Evolutionary conservation across 164 flowering plant species (phyloP).

Genomic region (Cinnamomum micranthum): DNA sequence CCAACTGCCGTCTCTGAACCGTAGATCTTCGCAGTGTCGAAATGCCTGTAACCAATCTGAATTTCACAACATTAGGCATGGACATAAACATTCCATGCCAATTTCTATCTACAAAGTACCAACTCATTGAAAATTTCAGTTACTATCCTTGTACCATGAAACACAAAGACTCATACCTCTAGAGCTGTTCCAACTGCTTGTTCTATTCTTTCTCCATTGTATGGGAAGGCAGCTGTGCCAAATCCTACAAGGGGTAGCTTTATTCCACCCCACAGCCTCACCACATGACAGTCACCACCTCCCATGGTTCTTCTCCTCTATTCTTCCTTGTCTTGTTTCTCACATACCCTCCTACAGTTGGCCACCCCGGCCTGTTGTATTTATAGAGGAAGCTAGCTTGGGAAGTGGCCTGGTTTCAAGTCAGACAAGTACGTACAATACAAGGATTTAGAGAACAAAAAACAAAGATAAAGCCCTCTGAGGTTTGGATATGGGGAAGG

Average conservation of each 20-base stretch:
- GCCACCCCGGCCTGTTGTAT: not conserved
- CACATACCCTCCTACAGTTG: too few species aligned
- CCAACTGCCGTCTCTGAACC: conserved; percentile 76
- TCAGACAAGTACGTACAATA: not conserved
- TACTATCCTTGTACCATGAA: too few species aligned
- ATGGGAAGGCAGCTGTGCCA: conserved; percentile 46
- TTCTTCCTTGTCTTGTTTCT: not conserved
- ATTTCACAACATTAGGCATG: not conserved
- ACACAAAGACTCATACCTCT: conserved; percentile 33
- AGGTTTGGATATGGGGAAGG: not conserved
- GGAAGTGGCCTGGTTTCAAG: not conserved
- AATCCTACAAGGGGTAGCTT: conserved; percentile 57
- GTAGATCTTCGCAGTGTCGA: conserved; percentile 76
- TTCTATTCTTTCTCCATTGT: conserved; percentile 39
- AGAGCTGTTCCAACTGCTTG: conserved; percentile 49
- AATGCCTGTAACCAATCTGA: conserved; percentile 80
- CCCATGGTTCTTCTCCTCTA: conserved; percentile 17
- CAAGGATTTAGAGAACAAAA: not conserved
- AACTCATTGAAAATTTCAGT: not conserved
- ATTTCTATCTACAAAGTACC: not conserved
- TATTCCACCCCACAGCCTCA: conserved; percentile 41
- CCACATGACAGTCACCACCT: conserved; percentile 12
- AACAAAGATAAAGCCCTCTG: not conserved
- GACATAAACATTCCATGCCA: not conserved
- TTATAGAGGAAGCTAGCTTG: not conserved